Conservation (phyloP, 345 rosid species). For the Mallotus nudiflorus region DNA sequence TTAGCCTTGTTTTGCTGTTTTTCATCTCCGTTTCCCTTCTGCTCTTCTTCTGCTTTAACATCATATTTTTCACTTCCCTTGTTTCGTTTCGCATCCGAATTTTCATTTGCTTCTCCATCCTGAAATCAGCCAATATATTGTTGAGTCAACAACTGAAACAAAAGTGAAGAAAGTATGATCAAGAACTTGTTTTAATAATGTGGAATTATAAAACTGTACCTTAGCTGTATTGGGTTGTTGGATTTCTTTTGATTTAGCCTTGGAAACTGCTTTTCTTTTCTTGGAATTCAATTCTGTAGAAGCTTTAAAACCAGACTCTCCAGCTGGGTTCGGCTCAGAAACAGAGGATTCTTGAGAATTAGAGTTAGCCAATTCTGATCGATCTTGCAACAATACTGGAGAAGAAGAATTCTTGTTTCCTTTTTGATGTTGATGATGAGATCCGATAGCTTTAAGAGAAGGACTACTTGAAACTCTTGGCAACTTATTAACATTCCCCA, state of each 20-base stretch:
- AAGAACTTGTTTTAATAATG: not conserved
- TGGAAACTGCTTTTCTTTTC: slow-evolving; percentile 60
- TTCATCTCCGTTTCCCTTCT: slow-evolving; percentile 23
- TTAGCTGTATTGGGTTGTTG: slow-evolving; percentile 26
- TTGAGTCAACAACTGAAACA: too few relatives aligned
- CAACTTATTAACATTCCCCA: slow-evolving; percentile 37
- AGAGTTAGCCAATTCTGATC: slow-evolving; percentile 42
- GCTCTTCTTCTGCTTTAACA: slow-evolving; percentile 42
- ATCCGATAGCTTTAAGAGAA: slow-evolving; percentile 41
- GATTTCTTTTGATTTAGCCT: slow-evolving; percentile 46
- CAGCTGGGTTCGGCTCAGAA: slow-evolving; percentile 42
- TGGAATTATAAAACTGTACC: slow-evolving; percentile 22
- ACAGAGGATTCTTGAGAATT: slow-evolving; percentile 52
- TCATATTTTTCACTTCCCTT: slow-evolving; percentile 32
- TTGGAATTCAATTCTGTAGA: slow-evolving; percentile 44
- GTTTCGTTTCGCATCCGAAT: slow-evolving; percentile 36
- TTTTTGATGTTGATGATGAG: slow-evolving; percentile 19
- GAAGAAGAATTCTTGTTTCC: slow-evolving; percentile 24
- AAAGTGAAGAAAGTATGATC: too few relatives aligned
- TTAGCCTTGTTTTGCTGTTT: slow-evolving; percentile 23
- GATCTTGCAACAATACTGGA: slow-evolving; percentile 28
- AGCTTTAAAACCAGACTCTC: slow-evolving; percentile 22
- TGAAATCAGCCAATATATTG: not conserved
- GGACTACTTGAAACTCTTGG: slow-evolving; percentile 68
- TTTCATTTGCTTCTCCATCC: slow-evolving; percentile 43